Evolutionary conservation across 768 basidiomycete species (phyloP).

Genomic region (Candolleomyces aberdarensis): DNA sequence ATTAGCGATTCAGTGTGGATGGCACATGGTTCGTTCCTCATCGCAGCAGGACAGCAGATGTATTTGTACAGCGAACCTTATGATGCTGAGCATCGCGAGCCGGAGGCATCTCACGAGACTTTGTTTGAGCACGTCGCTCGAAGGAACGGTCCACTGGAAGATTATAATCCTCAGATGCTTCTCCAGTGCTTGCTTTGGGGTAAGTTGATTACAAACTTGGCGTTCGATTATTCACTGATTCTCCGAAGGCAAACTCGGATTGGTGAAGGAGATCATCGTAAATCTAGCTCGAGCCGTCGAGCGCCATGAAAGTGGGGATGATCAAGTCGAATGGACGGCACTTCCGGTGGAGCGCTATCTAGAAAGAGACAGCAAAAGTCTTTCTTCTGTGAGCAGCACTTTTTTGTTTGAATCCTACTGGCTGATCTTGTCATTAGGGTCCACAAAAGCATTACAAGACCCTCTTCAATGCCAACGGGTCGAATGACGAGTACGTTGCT

Average conservation of each 20-base stretch:
- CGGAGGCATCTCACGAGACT: conserved; percentile 31
- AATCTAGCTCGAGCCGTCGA: conserved; percentile 51
- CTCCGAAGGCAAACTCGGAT: conserved; percentile 68
- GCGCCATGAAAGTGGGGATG: conserved; percentile 19
- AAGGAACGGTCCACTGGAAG: conserved; percentile 81
- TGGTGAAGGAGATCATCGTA: conserved; percentile 80
- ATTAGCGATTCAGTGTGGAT: conserved; percentile 94
- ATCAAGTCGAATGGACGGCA: conserved; percentile 37
- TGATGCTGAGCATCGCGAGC: conserved; percentile 13
- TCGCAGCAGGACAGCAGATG: conserved; percentile 83
- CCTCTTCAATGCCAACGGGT: not conserved
- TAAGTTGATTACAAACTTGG: conserved; percentile 30
- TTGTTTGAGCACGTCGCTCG: conserved; percentile 82
- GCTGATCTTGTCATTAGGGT: conserved; percentile 7
- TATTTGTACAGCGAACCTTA: conserved; percentile 64
- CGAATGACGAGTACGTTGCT: not conserved
- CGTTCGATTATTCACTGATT: not conserved
- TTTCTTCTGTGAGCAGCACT: not conserved
- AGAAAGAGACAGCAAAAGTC: conserved; percentile 26
- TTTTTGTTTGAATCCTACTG: not conserved
- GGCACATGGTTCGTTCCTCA: conserved; percentile 73
- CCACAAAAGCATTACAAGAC: conserved; percentile 1
- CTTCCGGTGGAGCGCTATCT: conserved; percentile 60
- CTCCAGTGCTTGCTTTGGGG: conserved; percentile 93
- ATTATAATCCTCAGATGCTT: conserved; percentile 93